Evolutionary conservation across 176 grass and related monocot species (phyloP), one percentile per base, ranked within the genome.

Genomic region (Aegilops speltoides): DNA sequence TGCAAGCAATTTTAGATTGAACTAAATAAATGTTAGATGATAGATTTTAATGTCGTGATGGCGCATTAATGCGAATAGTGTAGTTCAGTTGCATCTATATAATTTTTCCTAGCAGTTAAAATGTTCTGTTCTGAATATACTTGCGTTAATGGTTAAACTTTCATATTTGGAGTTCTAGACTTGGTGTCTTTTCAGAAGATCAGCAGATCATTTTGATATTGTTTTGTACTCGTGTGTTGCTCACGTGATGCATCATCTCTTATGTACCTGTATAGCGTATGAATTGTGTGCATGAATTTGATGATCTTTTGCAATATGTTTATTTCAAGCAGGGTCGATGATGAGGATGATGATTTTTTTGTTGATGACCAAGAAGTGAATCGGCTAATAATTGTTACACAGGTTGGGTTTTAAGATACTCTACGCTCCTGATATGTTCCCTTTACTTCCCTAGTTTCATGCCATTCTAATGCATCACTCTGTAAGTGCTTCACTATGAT

Each of bases 341-440:
- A 94, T 6, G 97, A 96, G 52, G 97, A 97, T 40, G 97, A 97
- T 36, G 92, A 97, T 81, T 91, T 92, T 68, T 92, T 93, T 92
- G 91, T 99, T 41, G 93, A 97, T 9, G 97, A 99, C 65, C 97
- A 93, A 91, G 94, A 99, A 71, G 87, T 99, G 77, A 92, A 91
- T 81, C 91, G 92, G 83, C 89, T 99, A 76, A 92, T 99, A 85
- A 99, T 99, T 48, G 92, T 99, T 26, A 99, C 94, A 1, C 97
- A 97, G 89, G 97, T 99, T 87, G 76, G 79, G 64, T 86, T 88
- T 70, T 24, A 60, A 29, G 60, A 20, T 50, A n/a, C 13, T 70
- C 73, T 83, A 20, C 68, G 7, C 25, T 79, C 43, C 64, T 89
- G 7, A 76, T 20, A 28, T 68, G n/a, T 29, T 11, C 4, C 41